Percentiles rank a stretch among this genome's conserved stretches.
Conservation (phyloP, 768 basidiomycete genomes). For the Tubosaeta sp. region DNA sequence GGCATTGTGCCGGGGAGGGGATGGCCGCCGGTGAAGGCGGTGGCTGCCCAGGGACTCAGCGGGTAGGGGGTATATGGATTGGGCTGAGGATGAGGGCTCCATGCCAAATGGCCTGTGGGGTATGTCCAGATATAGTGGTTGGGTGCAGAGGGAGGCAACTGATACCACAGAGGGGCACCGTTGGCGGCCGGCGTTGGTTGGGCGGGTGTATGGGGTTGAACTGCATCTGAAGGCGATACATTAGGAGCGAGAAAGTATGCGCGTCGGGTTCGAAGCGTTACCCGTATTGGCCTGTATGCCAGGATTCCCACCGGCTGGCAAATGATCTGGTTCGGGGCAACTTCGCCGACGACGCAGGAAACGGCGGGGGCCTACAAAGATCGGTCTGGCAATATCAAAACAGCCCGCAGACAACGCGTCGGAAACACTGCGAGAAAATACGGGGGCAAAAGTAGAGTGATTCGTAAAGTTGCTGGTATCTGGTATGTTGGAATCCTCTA, state of each 20-base stretch:
- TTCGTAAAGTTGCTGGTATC: conserved; percentile 10
- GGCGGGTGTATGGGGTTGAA: neutral
- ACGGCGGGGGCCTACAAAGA: conserved; percentile 11
- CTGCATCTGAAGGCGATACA: conserved; percentile 1
- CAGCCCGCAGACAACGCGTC: neutral
- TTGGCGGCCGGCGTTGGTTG: neutral
- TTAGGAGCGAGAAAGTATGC: conserved; percentile 1
- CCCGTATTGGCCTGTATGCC: conserved; percentile 17
- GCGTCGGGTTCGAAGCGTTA: conserved; percentile 2
- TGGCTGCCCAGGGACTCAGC: conserved; percentile 15
- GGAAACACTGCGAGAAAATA: conserved; percentile 10
- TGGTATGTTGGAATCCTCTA: neutral
- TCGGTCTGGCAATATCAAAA: conserved; percentile 6
- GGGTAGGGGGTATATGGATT: conserved; percentile 5
- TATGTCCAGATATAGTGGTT: conserved; percentile 23
- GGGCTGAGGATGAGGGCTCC: conserved; percentile 23
- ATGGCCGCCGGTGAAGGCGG: conserved; percentile 18
- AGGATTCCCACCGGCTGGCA: conserved; percentile 19
- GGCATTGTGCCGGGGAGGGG: conserved; percentile 23
- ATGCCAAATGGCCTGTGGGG: conserved; percentile 23
- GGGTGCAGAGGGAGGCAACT: conserved; percentile 16
- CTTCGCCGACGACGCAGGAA: conserved; percentile 5
- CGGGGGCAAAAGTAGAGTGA: conserved; percentile 18
- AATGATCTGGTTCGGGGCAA: conserved; percentile 9
- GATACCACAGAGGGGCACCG: conserved; percentile 1